These are phyloP conservation scores for Narthecium ossifragum DNA, from an alignment of 106 monocot genomes.

Conservation along the genomic window DNA sequence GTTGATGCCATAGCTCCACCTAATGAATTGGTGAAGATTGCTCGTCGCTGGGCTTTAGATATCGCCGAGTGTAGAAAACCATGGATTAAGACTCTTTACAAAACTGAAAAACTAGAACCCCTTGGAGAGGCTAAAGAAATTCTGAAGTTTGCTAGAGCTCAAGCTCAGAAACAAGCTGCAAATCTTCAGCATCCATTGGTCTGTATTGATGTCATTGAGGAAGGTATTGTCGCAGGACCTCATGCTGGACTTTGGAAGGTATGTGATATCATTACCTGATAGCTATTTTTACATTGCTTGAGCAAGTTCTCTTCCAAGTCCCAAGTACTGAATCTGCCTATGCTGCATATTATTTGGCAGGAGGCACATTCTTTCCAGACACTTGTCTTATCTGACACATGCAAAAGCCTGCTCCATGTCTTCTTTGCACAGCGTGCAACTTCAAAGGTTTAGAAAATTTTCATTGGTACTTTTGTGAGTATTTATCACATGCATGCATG, in stretches of 20 bases:
- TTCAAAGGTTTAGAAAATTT: conserved; percentile 51
- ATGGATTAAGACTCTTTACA: conserved; percentile 86
- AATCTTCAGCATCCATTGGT: conserved; percentile 66
- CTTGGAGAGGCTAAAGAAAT: conserved; percentile 86
- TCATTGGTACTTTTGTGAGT: too few relatives aligned
- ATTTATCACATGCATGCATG: not conserved
- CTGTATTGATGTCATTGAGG: conserved; percentile 93
- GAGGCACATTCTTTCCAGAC: conserved; percentile 58
- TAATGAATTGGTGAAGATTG: conserved; percentile 56
- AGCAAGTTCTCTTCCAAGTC: too few relatives aligned
- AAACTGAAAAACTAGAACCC: conserved; percentile 78
- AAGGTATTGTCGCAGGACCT: conserved; percentile 83
- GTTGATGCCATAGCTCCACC: conserved; percentile 78
- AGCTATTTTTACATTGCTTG: not conserved
- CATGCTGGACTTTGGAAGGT: conserved; percentile 94
- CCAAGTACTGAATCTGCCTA: not conserved
- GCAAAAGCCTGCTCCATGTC: conserved; percentile 83
- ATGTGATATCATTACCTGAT: not conserved
- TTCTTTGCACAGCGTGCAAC: conserved; percentile 90
- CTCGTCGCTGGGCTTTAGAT: conserved; percentile 80
- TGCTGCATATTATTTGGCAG: conserved; percentile 40
- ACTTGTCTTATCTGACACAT: conserved; percentile 64
- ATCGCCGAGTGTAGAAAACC: conserved; percentile 68
- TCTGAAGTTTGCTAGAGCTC: conserved; percentile 82
- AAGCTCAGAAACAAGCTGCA: conserved; percentile 69